Base-by-base conservation (phyloP, 2,329 filamentous ascomycete species). In the Colletotrichum sp. region DNA sequence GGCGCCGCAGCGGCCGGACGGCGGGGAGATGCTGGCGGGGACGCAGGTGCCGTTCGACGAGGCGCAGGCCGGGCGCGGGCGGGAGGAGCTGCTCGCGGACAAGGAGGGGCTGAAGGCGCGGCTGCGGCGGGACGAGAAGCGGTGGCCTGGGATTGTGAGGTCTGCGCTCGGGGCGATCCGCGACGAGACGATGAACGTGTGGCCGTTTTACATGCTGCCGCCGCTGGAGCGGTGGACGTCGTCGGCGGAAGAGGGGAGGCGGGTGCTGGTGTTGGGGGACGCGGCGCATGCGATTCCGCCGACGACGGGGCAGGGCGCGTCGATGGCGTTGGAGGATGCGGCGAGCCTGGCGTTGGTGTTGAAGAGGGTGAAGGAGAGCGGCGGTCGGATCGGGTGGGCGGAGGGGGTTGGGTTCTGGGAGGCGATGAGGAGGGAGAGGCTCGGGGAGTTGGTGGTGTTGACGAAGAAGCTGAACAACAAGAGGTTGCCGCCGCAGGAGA, bases 261-360 rank as follows among this genome's bases (percentile, higher is more conserved):
- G 84, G 0, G 85, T 89, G 1, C 65, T 89, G 4, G 85, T 91
- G 18, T 79, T 89, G 1, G 88, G 88, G 0, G 88, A 89, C 34
- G 86, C 86, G 6, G 88, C 87, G 2, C 87, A 89, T 67, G 88
- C 86, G 0, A 86, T 89, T 16, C 87, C 87, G 0, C 88, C 87
- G 0, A 85, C 85, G 0, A 85, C 87, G 0, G 87, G 88, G 0
- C 88, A 89, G 74, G 86, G 88, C 0, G 83, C 85, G 1, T 88
- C 88, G 70, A 86, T 88, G 62, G 87, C 87, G 0, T 86, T 88
- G 39, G 89, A 91, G 75, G 89, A 91, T 74, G 85, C 87, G 1
- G 87, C 86, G 68, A 85, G 84, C 0, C 83, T 90, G 28, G 85
- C 87, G 4, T 79, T 87, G 5, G 77, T 90, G 0, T 70, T 86